Percentiles rank a stretch among this genome's conserved stretches.
phyloP scores from a whole-genome alignment of 257 asterid genomes.

The Gentiana straminea region DNA sequence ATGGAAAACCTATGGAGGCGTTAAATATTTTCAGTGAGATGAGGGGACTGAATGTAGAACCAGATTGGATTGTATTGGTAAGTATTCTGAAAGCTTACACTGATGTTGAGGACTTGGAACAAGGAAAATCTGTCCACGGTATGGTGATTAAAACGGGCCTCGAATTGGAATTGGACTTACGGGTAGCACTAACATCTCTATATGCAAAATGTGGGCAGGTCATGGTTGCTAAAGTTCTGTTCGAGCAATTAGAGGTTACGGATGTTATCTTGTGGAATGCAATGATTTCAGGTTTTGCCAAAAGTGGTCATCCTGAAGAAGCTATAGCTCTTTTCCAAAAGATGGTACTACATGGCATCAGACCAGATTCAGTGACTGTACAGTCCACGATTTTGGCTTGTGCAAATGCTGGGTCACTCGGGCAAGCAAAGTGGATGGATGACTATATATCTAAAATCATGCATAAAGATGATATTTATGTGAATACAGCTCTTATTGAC shows the following conservation, averaged over 20 bases:
- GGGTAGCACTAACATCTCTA: conserved; percentile 38
- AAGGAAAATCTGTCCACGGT: conserved; percentile 45
- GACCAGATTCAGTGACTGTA: conserved; percentile 39
- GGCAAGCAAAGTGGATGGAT: conserved; percentile 46
- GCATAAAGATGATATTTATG: conserved; percentile 21
- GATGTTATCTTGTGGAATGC: conserved; percentile 51
- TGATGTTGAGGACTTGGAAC: conserved; percentile 39
- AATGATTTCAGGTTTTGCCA: conserved; percentile 62
- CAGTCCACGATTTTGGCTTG: conserved; percentile 43
- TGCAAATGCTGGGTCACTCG: conserved; percentile 55
- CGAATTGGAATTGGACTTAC: conserved; percentile 42
- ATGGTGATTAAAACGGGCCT: conserved; percentile 37
- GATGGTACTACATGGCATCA: conserved; percentile 29
- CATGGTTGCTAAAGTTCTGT: conserved; percentile 32
- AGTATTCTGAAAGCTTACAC: conserved; percentile 50
- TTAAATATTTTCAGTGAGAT: conserved; percentile 38
- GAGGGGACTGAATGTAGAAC: conserved; percentile 32
- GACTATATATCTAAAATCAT: conserved; percentile 18
- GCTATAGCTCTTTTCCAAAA: conserved; percentile 40
- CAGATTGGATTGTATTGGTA: conserved; percentile 49
- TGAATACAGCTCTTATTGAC: conserved; percentile 42
- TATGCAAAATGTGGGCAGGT: conserved; percentile 50
- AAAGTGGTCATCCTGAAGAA: conserved; percentile 40
- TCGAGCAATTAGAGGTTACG: conserved; percentile 20
- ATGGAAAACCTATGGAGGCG: conserved; percentile 36